Conservation (phyloP, 2,329 filamentous ascomycete species). For the Aspergillus sp. region DNA sequence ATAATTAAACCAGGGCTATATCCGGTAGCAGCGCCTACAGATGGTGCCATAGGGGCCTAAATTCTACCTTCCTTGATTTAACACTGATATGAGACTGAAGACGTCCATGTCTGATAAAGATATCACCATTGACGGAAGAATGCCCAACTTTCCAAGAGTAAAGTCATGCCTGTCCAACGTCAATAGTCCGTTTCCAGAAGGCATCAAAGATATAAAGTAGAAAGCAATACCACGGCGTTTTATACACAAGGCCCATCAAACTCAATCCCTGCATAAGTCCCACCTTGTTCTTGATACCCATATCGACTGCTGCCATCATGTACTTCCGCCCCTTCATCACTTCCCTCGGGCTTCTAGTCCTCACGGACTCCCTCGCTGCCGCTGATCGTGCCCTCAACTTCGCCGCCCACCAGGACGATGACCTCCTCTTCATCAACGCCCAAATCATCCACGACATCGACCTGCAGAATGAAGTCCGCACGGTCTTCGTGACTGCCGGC, state of each 20-base stretch:
- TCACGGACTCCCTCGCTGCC: background rate
- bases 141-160: background rate
- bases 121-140: background rate
- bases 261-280: background rate
- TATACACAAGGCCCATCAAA: background rate
- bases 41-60: background rate
- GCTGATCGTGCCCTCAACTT: background rate
- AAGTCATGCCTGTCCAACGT: background rate
- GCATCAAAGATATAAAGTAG: background rate
- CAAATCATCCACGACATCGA: background rate
- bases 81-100: background rate
- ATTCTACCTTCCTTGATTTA: background rate
- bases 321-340: background rate
- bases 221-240: background rate
- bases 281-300: background rate
- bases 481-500: slow-evolving; percentile 9
- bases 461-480: background rate
- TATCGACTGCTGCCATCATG: background rate
- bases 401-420: slow-evolving; percentile 9
- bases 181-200: background rate
- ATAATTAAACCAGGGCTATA: background rate
- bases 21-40: background rate
- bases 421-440: slow-evolving; percentile 7
- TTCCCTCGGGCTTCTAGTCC: background rate
- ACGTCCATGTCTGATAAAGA: background rate